These are phyloP conservation scores for Paratinospora sagittata DNA, from an alignment of 164 flowering plant species.

Conservation along the genomic window DNA sequence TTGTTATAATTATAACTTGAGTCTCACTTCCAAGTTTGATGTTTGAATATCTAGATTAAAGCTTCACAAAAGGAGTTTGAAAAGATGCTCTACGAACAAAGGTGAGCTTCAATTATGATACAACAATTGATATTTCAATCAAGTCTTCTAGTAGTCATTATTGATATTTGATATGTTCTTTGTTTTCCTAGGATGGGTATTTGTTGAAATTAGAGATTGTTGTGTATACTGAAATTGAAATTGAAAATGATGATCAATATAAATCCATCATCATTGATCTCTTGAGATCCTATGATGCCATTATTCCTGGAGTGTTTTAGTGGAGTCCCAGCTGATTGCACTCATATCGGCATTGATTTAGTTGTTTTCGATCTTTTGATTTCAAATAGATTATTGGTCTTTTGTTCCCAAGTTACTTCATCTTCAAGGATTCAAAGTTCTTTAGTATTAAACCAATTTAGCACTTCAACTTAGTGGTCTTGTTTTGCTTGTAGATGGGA, in stretches of 20 bases:
- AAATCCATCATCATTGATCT: constrained; percentile 3
- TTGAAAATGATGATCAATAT: background rate
- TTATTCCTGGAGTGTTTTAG: background rate
- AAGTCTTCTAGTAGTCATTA: background rate
- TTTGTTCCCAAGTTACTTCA: background rate
- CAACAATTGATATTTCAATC: background rate
- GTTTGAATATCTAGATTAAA: constrained; percentile 51
- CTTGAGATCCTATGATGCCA: background rate
- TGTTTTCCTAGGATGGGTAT: too few relatives aligned
- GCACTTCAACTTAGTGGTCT: too few relatives aligned
- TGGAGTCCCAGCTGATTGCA: background rate
- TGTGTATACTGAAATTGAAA: background rate
- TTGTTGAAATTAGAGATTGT: background rate
- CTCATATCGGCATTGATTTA: background rate
- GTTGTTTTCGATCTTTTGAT: background rate
- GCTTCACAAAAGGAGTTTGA: constrained; percentile 73
- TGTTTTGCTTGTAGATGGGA: background rate
- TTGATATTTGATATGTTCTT: background rate
- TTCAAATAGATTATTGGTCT: background rate
- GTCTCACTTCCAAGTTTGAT: constrained; percentile 3
- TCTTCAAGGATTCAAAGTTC: background rate
- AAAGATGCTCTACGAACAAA: constrained; percentile 64
- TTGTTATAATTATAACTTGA: background rate
- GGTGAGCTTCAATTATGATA: constrained; percentile 33
- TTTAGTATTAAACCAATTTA: background rate